Evolutionary conservation across 2,329 filamentous ascomycete species (phyloP).

Genomic region (Metarhizium robertsii): DNA sequence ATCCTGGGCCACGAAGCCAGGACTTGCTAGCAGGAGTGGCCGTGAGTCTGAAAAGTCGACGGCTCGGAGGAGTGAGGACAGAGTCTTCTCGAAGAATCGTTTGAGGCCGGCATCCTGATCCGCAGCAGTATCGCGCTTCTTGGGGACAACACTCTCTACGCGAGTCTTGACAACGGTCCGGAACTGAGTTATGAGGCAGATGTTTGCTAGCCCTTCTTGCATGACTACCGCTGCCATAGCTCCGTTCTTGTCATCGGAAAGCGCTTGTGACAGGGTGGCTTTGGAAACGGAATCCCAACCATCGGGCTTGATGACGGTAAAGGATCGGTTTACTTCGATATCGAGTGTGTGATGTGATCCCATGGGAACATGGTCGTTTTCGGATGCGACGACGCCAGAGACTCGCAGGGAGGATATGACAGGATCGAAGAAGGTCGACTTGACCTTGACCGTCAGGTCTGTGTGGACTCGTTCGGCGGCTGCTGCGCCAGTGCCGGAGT

Average conservation of each 20-base stretch:
- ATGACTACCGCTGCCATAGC: conserved; percentile 87
- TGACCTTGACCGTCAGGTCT: conserved; percentile 47
- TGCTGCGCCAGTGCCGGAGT: conserved; percentile 38
- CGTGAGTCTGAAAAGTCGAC: conserved; percentile 63
- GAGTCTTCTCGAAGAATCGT: conserved; percentile 65
- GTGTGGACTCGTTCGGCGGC: conserved; percentile 43
- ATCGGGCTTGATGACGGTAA: conserved; percentile 74
- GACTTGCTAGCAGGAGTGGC: conserved; percentile 76
- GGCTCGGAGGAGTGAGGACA: conserved; percentile 66
- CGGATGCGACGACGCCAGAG: conserved; percentile 42
- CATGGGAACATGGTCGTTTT: conserved; percentile 42
- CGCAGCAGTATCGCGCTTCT: conserved; percentile 54
- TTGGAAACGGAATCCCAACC: conserved; percentile 86
- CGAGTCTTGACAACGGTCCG: conserved; percentile 60
- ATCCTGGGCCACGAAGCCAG: conserved; percentile 74
- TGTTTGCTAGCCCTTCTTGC: conserved; percentile 79
- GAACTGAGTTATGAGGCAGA: conserved; percentile 73
- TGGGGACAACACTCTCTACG: conserved; percentile 56
- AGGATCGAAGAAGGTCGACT: conserved; percentile 50
- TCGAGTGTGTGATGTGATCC: conserved; percentile 58
- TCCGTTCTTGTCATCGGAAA: conserved; percentile 69
- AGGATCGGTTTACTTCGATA: conserved; percentile 78
- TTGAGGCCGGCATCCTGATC: conserved; percentile 63
- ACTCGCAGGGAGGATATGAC: conserved; percentile 45
- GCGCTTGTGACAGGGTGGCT: conserved; percentile 67